phyloP scores from a whole-genome alignment of 192 early-diverging fungal genomes.

The Coemansia sp. region DNA sequence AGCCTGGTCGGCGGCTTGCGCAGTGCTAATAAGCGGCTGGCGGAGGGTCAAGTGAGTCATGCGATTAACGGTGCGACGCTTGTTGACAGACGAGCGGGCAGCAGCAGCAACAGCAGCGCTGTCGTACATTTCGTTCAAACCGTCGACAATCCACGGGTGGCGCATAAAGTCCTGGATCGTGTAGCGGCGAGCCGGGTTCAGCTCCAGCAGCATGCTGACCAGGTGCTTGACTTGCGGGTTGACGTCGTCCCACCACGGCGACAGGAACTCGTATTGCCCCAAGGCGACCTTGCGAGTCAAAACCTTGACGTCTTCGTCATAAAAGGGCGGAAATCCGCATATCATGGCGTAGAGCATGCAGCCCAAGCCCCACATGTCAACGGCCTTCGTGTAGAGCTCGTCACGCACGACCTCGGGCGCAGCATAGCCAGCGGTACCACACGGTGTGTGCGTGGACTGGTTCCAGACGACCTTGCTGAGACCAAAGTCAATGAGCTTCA shows the following conservation, averaged over 20 bases:
- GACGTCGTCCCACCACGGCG: conserved; percentile 93
- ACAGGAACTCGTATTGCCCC: conserved; percentile 82
- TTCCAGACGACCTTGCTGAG: conserved; percentile 85
- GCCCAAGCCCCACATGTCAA: conserved; percentile 87
- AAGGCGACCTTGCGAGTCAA: conserved; percentile 83
- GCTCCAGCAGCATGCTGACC: conserved; percentile 66
- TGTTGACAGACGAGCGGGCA: conserved; percentile 44
- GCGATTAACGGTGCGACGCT: conserved; percentile 32
- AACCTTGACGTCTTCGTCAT: conserved; percentile 75
- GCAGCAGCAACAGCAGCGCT: conserved; percentile 41
- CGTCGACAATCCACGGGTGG: conserved; percentile 72
- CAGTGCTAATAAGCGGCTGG: conserved; percentile 20
- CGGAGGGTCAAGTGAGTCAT: conserved; percentile 32
- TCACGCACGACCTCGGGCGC: conserved; percentile 90
- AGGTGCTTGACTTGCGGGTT: conserved; percentile 73
- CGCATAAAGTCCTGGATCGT: conserved; percentile 79
- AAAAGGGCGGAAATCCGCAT: conserved; percentile 81
- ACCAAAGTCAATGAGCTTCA: conserved; percentile 91
- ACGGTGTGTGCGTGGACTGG: conserved; percentile 83
- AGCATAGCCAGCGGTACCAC: conserved; percentile 91
- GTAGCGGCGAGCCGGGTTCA: conserved; percentile 71
- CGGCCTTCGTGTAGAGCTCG: conserved; percentile 76
- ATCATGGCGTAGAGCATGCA: conserved; percentile 84
- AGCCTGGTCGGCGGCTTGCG: conserved; percentile 10
- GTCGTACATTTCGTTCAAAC: conserved; percentile 48